Evolutionary conservation across 2,329 filamentous ascomycete species (phyloP).

Genomic region (Akanthomyces uredinophilus): DNA sequence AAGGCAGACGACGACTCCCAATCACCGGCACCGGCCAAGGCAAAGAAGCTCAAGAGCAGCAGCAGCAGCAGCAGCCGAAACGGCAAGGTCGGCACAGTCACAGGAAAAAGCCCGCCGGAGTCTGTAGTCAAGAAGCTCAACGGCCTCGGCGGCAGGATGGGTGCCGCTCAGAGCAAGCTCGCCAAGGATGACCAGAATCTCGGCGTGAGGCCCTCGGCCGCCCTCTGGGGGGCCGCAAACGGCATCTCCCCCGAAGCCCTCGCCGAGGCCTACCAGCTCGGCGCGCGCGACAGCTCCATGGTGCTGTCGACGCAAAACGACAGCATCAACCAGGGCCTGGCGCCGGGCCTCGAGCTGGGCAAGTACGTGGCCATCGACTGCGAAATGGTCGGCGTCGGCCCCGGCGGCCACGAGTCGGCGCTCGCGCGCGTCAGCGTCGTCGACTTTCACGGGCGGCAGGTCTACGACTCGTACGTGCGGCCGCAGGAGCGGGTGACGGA

Average conservation of each 20-base stretch:
- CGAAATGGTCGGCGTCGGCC: slow-evolving; percentile 92
- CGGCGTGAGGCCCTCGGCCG: slow-evolving; percentile 48
- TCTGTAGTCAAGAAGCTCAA: slow-evolving; percentile 11
- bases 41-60: slow-evolving; percentile 27
- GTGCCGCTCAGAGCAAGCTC: slow-evolving; percentile 47
- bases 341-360: slow-evolving; percentile 62
- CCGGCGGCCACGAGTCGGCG: slow-evolving; percentile 63
- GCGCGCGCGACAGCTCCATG: slow-evolving; percentile 42
- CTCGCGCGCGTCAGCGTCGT: slow-evolving; percentile 86
- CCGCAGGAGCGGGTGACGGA: slow-evolving; percentile 76
- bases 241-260: slow-evolving; percentile 56
- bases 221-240: slow-evolving; percentile 57
- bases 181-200: slow-evolving; percentile 33
- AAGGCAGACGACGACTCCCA: slow-evolving; percentile 30
- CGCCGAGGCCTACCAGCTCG: slow-evolving; percentile 56
- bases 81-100: background rate
- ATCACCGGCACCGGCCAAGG: slow-evolving; percentile 16
- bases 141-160: slow-evolving; percentile 41
- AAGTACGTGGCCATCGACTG: slow-evolving; percentile 94
- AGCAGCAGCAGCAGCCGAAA: background rate
- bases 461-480: slow-evolving; percentile 90
- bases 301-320: slow-evolving; percentile 43
- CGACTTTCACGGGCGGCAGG: slow-evolving; percentile 85
- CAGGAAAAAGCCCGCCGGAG: background rate
- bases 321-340: slow-evolving; percentile 59